Evolutionary conservation across 352 stramenopile genomes (phyloP), one percentile per base, ranked within the genome.

Genomic region (Globisporangium uncinulatum): DNA sequence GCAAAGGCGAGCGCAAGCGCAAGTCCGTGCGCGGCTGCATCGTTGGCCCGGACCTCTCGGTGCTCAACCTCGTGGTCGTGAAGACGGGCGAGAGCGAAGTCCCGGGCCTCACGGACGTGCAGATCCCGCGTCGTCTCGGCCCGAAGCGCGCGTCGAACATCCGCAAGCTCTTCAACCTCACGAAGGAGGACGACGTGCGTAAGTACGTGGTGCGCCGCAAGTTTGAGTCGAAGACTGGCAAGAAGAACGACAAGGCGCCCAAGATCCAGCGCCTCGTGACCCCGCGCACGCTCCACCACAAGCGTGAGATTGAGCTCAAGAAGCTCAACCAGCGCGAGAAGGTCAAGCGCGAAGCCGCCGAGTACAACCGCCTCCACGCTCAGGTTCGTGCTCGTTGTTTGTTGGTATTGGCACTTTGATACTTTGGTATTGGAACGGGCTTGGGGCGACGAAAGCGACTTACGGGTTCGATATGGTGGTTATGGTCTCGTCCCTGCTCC

Each of bases 261-360:
- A 99, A 99, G 86, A 99, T 99, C 82, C 97, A 99, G 85, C 95
- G 98, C 86, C 88, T 99, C 50, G 91, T 99, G 51, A 99, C 98
- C 61, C 97, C 97, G 21, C 83, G 96, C 56, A 90, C 73, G 56
- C 87, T 99, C 58, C 95, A 99, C 81, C 94, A 98, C 87, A 98
- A 98, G 90, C 76, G 83, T 69, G 83, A 92, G 69, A 90, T 92
- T 56, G 79, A 82, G 56, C 71, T 86, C 20, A 92, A 89, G 74
- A 95, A 94, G 76, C 61, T 85, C 60, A 65, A 83, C 56, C 82
- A 93, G 75, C 86, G 86, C 74, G 86, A 95, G 67, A 95, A 96
- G 80, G 86, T 92, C 59, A 94, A 94, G 77, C 83, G 79, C 71
- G 95, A 99, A 65, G 94, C 93, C 51, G 94, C 93, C 60, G 94